Evolutionary conservation across 768 basidiomycete species (phyloP).

Genomic region (Russula griseocarnosa): DNA sequence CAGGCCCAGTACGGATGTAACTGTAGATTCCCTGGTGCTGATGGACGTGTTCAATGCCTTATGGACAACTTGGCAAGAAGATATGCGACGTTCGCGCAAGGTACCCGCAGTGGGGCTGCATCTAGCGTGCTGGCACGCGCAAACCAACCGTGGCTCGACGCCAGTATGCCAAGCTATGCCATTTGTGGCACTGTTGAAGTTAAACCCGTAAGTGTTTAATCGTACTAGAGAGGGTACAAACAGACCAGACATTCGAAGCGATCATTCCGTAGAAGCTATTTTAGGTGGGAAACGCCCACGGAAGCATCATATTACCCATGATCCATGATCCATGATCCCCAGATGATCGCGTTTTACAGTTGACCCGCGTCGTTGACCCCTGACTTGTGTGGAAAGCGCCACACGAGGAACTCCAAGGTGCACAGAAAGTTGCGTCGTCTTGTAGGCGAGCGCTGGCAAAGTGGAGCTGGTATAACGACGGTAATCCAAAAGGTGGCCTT

Average conservation of each 20-base stretch:
- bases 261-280: not conserved
- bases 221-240: not conserved
- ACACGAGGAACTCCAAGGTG: not conserved
- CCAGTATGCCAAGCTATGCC: not conserved
- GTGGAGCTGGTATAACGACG: not conserved
- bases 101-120: not conserved
- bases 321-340: too few relatives aligned
- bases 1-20: not conserved
- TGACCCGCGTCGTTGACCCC: too few relatives aligned
- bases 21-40: not conserved
- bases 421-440: not conserved
- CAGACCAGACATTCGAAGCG: not conserved
- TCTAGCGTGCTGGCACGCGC: not conserved
- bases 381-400: not conserved
- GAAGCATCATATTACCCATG: not conserved
- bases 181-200: not conserved
- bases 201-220: not conserved
- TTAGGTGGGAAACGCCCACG: not conserved
- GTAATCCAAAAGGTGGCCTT: not conserved
- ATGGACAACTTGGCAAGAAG: not conserved
- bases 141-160: not conserved
- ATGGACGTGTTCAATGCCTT: not conserved
- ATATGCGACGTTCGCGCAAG: not conserved
- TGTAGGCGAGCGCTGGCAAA: not conserved
- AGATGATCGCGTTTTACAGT: constrained; percentile 1